Base-by-base conservation (phyloP, 768 basidiomycete genomes). In the Cystobasidiopsis lactophilus region DNA sequence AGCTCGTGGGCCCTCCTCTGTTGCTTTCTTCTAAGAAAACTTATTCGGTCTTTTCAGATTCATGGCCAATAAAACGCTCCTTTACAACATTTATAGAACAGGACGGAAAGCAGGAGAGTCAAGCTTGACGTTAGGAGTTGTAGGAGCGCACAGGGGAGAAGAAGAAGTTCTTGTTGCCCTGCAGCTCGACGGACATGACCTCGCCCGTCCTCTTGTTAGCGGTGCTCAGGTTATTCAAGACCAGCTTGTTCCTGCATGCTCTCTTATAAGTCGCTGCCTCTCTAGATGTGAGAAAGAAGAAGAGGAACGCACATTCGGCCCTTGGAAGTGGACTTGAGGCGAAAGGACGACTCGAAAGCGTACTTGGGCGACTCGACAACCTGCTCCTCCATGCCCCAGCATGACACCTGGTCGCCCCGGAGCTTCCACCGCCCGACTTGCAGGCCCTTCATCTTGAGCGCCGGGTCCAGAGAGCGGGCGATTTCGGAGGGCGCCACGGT, bases 241-340 rank as follows among this genome's bases (percentile, higher is more conserved):
- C 60, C 41, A 63, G 52, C 51, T 63, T 63, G 56, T 63, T 63
- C 60, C 57, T 61, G 47, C 29, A 14, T 9, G 14, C 2, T 13
- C 18, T 0, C 5, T 14, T 2, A 18, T 23, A 30, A 29, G 24
- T 38, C 35, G 19, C 1, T n/a, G 1, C 19, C 24, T 40, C 26
- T 18, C 19, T 2, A 4, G 3, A 5, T 10, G 5, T 1, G n/a
- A 24, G n/a, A n/a, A n/a, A n/a, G n/a, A n/a, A n/a, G n/a, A n/a
- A n/a, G n/a, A 13, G 11, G 18, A 14, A 58, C 59, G 35, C 49
- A 60, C 59, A 57, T 57, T 33, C 55, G 40, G 1, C 62, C 62
- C 11, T 60, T 24, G 19, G 57, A 38, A 2, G 62, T 57, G 21
- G 54, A 57, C 52, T 53, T 58, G 23, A 62, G 24, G 11, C 54